Evolutionary conservation across 768 basidiomycete genomes (phyloP).

Genomic region (Trametopsis cervina): DNA sequence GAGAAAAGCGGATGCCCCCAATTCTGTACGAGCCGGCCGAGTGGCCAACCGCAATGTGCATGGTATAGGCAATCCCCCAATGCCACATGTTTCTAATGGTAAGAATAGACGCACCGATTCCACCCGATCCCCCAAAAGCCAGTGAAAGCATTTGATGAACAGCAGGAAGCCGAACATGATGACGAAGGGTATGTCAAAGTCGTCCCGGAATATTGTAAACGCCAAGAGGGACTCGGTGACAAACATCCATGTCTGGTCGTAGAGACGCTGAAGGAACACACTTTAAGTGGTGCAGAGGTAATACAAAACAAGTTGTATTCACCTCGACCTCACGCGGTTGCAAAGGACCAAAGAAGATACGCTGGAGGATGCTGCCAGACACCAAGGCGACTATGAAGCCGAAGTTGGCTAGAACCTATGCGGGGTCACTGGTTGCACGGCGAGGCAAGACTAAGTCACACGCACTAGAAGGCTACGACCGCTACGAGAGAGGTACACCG

Average conservation of each 20-base stretch:
- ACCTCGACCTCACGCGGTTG: constrained; percentile 91
- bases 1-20: background rate
- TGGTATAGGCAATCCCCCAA: background rate
- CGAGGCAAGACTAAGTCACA: background rate
- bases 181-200: constrained; percentile 88
- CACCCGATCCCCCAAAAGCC: constrained; percentile 91
- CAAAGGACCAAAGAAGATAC: constrained; percentile 86
- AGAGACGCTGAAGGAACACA: constrained; percentile 65
- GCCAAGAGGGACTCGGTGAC: constrained; percentile 94
- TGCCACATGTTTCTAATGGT: background rate
- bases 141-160: constrained; percentile 96
- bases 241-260: constrained; percentile 96
- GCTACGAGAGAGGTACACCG: constrained; percentile 89
- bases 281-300: background rate
- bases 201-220: constrained; percentile 95
- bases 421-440: background rate
- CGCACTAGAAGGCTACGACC: constrained; percentile 87
- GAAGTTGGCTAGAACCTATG: constrained; percentile 87
- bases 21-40: background rate
- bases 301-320: constrained; percentile 16
- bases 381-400: constrained; percentile 71
- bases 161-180: constrained; percentile 93
- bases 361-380: constrained; percentile 71
- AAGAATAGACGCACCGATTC: constrained; percentile 71
- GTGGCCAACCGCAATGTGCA: background rate